phyloP scores from a whole-genome alignment of 169 alveolate species.

The Pseudocohnilembus persalinus region DNA sequence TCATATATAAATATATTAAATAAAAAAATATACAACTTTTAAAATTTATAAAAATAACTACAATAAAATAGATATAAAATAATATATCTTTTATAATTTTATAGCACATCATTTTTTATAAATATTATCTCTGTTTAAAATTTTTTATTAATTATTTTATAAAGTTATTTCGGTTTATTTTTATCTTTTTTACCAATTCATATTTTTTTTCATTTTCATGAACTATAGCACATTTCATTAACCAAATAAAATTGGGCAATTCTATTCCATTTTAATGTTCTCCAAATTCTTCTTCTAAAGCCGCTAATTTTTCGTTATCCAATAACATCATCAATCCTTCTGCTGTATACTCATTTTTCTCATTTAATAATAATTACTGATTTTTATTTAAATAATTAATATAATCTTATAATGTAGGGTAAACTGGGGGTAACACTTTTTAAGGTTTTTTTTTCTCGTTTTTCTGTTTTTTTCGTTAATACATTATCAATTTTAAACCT shows the following conservation, averaged over 20 bases:
- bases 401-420: constrained; percentile 21
- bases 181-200: constrained; percentile 54
- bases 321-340: constrained; percentile 75
- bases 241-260: constrained; percentile 64
- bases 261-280: constrained; percentile 80
- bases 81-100: too few species aligned
- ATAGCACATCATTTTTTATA: too few species aligned
- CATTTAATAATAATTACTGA: constrained; percentile 11
- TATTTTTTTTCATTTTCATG: constrained; percentile 70
- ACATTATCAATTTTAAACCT: neutral
- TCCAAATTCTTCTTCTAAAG: constrained; percentile 75
- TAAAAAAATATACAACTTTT: too few species aligned
- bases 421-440: neutral
- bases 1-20: too few species aligned
- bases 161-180: too few species aligned
- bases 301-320: constrained; percentile 73
- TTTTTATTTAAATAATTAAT: constrained; percentile 13
- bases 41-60: too few species aligned
- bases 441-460: neutral
- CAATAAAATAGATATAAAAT: neutral
- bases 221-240: constrained; percentile 70
- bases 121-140: too few species aligned
- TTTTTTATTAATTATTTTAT: too few species aligned
- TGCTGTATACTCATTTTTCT: constrained; percentile 32
- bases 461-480: too few species aligned